Conservation (phyloP, 1,284 basidiomycete species). For the Puccinia novopanici region DNA sequence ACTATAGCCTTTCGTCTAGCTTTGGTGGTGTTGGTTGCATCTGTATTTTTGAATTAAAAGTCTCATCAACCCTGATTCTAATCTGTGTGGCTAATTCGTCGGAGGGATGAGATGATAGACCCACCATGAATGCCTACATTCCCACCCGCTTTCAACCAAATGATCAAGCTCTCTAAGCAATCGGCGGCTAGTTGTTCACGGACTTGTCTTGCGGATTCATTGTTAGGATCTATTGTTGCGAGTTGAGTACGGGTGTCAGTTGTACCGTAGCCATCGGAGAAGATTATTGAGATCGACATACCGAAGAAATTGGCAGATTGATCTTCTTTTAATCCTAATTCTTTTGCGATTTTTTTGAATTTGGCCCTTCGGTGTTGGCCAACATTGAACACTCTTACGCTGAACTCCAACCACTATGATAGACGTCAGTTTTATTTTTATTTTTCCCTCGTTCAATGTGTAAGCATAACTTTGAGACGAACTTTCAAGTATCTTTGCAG, state of each 20-base stretch:
- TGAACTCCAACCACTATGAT: slow-evolving; percentile 94
- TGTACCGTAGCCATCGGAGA: not conserved
- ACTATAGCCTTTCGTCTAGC: slow-evolving; percentile 76
- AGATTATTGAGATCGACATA: not conserved
- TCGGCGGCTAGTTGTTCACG: slow-evolving; percentile 86
- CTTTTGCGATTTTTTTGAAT: slow-evolving; percentile 66
- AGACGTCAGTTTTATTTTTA: not conserved
- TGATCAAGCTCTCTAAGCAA: slow-evolving; percentile 89
- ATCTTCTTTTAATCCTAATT: slow-evolving; percentile 79
- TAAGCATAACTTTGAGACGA: not conserved
- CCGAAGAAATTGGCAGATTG: slow-evolving; percentile 89
- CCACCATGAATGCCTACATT: slow-evolving; percentile 91
- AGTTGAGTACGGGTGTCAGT: not conserved
- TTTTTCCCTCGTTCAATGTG: not conserved
- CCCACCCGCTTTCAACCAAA: slow-evolving; percentile 86
- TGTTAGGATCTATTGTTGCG: slow-evolving; percentile 66
- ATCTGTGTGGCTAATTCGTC: not conserved
- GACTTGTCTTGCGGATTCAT: slow-evolving; percentile 73
- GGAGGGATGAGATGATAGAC: slow-evolving; percentile 9
- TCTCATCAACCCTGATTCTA: not conserved
- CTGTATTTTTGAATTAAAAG: not conserved
- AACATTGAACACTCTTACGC: slow-evolving; percentile 96
- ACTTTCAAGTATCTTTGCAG: slow-evolving; percentile 48
- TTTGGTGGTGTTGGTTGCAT: slow-evolving; percentile 89
- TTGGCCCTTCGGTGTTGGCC: slow-evolving; percentile 88